Conservation (phyloP, 164 flowering plant genomes). For the Aristolochia californica region DNA sequence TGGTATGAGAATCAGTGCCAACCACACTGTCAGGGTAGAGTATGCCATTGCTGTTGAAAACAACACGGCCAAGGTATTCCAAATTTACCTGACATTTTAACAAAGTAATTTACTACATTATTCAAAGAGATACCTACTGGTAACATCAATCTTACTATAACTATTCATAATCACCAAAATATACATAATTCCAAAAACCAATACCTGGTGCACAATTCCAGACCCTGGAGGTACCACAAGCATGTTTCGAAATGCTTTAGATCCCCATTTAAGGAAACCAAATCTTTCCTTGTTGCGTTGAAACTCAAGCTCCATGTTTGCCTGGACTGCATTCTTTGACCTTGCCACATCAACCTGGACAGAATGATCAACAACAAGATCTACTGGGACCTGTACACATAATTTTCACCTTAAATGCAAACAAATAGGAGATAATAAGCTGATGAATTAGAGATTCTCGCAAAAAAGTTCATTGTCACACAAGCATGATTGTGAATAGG, state of each 20-base stretch:
- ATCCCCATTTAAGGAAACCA: slow-evolving; percentile 86
- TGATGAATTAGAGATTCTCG: too few relatives aligned
- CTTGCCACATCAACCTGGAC: slow-evolving; percentile 81
- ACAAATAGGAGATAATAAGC: too few relatives aligned
- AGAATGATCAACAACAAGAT: slow-evolving; percentile 89
- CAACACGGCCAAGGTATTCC: slow-evolving; percentile 91
- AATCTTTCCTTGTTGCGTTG: slow-evolving; percentile 71
- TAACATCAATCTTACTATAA: background rate
- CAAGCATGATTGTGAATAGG: background rate
- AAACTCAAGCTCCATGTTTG: slow-evolving; percentile 76
- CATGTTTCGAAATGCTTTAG: slow-evolving; percentile 72
- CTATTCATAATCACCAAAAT: background rate
- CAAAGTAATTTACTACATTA: background rate
- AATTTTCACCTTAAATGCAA: background rate
- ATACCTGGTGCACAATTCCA: slow-evolving; percentile 87
- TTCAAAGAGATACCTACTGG: background rate
- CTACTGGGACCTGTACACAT: slow-evolving; percentile 72
- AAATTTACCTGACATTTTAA: slow-evolving; percentile 62
- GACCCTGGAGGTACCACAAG: slow-evolving; percentile 94
- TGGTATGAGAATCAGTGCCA: slow-evolving; percentile 92
- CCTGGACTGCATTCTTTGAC: slow-evolving; percentile 68
- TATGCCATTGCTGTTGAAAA: slow-evolving; percentile 70
- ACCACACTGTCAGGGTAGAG: slow-evolving; percentile 94
- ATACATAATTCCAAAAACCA: background rate
- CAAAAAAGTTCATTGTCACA: too few relatives aligned